phyloP scores from a whole-genome alignment of 208 protist genomes.

The Trichomonas vaginalis region DNA sequence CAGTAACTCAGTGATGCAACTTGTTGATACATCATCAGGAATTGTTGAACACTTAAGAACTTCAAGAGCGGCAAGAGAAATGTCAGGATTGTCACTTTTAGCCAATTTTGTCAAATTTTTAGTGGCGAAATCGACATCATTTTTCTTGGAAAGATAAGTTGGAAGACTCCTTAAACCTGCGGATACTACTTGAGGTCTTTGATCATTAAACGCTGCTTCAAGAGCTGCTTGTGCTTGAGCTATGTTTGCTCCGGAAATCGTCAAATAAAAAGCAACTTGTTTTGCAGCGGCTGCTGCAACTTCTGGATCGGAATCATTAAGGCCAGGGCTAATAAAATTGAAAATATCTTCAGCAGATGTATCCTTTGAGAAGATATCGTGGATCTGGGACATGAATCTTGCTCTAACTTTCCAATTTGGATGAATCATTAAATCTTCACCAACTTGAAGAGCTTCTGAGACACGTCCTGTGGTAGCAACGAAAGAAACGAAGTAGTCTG shows the following conservation, averaged over 20 bases:
- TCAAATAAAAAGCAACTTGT: not conserved
- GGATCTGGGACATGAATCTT: not conserved
- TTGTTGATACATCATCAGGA: not conserved
- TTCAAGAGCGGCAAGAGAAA: not conserved
- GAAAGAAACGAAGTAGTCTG: not conserved
- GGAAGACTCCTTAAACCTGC: not conserved
- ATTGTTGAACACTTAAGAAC: not conserved
- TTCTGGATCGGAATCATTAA: not conserved
- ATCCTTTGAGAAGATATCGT: not conserved
- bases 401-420: not conserved
- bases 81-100: not conserved
- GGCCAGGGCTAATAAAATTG: not conserved
- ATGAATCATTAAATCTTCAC: not conserved
- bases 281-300: not conserved
- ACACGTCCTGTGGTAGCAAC: not conserved
- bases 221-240: not conserved
- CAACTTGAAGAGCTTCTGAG: not conserved
- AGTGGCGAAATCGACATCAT: not conserved
- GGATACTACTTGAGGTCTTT: not conserved
- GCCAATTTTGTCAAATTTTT: not conserved
- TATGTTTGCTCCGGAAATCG: not conserved
- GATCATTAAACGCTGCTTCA: not conserved
- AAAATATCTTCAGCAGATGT: not conserved
- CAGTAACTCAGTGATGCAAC: not conserved
- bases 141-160: not conserved